Evolutionary conservation across 2,329 filamentous ascomycete genomes (phyloP).

Genomic region (Cladosporium sphaerospermum): DNA sequence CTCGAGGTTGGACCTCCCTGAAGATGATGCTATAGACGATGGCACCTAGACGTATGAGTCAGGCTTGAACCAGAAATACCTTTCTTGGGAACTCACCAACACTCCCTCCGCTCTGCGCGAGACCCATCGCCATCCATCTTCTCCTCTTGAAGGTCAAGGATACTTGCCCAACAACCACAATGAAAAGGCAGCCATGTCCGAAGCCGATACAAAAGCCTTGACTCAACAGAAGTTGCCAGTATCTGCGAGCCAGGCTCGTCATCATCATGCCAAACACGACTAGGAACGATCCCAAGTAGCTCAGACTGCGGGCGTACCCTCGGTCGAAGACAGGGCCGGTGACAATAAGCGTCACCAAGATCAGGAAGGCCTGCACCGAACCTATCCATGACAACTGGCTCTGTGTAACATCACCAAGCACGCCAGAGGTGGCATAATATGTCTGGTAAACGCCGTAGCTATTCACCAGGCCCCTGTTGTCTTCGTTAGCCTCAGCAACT

Average conservation of each 20-base stretch:
- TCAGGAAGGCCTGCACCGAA: slow-evolving; percentile 37
- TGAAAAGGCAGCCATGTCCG: slow-evolving; percentile 56
- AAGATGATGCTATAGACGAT: too few relatives aligned
- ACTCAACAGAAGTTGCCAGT: slow-evolving; percentile 48
- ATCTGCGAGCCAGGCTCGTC: slow-evolving; percentile 41
- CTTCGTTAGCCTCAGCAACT: too few relatives aligned
- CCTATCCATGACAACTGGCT: slow-evolving; percentile 34
- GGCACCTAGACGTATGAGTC: too few relatives aligned
- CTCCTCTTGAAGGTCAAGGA: not conserved
- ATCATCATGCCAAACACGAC: slow-evolving; percentile 47
- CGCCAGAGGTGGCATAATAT: not conserved
- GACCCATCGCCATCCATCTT: not conserved
- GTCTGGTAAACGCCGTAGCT: not conserved
- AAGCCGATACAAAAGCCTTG: slow-evolving; percentile 46
- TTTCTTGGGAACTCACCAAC: not conserved
- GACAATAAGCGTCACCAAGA: slow-evolving; percentile 37
- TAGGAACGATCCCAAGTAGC: slow-evolving; percentile 34
- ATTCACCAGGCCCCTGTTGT: not conserved
- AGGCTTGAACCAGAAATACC: too few relatives aligned
- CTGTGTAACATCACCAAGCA: too few relatives aligned
- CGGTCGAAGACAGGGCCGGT: slow-evolving; percentile 41
- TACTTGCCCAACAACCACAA: slow-evolving; percentile 20
- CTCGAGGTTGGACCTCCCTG: too few relatives aligned
- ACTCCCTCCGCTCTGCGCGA: not conserved
- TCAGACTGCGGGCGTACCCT: slow-evolving; percentile 36